Evolutionary conservation across 108 stramenopile genomes (phyloP), one percentile per base, ranked within the genome.

Genomic region (Nitzschia palea): DNA sequence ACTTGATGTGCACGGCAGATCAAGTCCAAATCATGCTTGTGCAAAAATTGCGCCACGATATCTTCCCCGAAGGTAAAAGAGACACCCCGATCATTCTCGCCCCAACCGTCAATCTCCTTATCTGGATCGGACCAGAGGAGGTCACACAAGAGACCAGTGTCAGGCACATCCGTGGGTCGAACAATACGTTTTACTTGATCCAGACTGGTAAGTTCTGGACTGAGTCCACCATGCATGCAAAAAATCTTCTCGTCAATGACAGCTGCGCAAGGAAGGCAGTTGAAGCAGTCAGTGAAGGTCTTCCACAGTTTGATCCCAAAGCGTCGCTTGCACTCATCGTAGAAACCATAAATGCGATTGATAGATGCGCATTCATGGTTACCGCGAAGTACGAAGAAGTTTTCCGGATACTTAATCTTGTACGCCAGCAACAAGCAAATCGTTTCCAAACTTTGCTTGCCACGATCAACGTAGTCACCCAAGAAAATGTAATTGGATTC

Each of bases 1-100:
- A 99, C 99, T 84, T 99, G 99, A 78, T 99, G 99, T 9, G 99
- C 99, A 63, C 99, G 84, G 86, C 98, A 99, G 76, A 99, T 97
- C 52, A 99, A 86, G 64, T 99, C 99, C 54, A 99, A 79, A 82
- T 99, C 98, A 72, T 99, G 98, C 77, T 94, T 85, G 67, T 95
- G 85, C 53, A 99, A 77, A 76, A 99, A 99, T 62, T 97, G 91
- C 34, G 94, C 89, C 26, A 98, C 99, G 68, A 99, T 97, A 74
- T 99, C 99, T 70, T 99, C 97, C 36, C 99, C 99, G 69, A 99
- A 99, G 57, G 99, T 99, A 78, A 98, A 99, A 22, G 90, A 93
- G 15, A 99, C 99, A 71, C 99, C 99, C 22, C 99, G 84, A 75
- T 99, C 99, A 76, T 99, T 99, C 90, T 99, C 98, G 44, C 98